These are phyloP conservation scores for Diaporthe eres DNA, from an alignment of 2,329 filamentous ascomycete species.

Conservation along the genomic window DNA sequence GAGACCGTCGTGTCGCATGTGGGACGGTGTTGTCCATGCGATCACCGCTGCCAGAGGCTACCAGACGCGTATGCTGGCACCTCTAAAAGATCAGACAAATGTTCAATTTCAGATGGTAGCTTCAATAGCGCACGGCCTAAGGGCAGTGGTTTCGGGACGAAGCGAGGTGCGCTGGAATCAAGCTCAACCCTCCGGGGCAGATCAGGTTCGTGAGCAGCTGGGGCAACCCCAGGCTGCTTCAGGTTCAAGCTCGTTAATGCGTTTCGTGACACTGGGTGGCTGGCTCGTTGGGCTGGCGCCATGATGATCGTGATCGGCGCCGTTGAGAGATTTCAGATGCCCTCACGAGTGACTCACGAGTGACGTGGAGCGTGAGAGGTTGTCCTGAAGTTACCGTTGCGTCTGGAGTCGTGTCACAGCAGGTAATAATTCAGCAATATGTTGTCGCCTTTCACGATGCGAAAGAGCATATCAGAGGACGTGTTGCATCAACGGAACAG, in stretches of 20 bases:
- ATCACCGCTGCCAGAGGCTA: neutral
- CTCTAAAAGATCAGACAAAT: conserved; percentile 19
- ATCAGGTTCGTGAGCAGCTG: conserved; percentile 28
- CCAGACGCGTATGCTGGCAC: neutral
- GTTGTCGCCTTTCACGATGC: neutral
- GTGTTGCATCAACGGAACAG: conserved; percentile 18
- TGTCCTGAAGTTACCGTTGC: neutral
- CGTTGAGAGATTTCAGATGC: neutral
- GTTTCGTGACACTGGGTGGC: conserved; percentile 1
- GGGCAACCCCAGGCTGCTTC: conserved; percentile 25
- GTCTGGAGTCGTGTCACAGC: conserved; percentile 3
- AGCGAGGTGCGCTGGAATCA: conserved; percentile 17
- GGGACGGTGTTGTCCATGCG: conserved; percentile 37
- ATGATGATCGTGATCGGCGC: conserved; percentile 22
- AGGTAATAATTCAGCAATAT: conserved; percentile 13
- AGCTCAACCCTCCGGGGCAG: conserved; percentile 4
- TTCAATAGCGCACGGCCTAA: conserved; percentile 10
- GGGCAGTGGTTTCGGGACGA: conserved; percentile 30
- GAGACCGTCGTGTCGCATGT: conserved; percentile 34
- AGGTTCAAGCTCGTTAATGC: conserved; percentile 25
- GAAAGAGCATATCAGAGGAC: conserved; percentile 19
- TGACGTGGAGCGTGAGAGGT: neutral
- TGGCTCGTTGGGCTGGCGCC: neutral
- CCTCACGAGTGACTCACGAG: neutral
- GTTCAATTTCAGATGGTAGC: conserved; percentile 14